Conservation (phyloP, 805 yeast genomes). For the Suhomyces sp. region DNA sequence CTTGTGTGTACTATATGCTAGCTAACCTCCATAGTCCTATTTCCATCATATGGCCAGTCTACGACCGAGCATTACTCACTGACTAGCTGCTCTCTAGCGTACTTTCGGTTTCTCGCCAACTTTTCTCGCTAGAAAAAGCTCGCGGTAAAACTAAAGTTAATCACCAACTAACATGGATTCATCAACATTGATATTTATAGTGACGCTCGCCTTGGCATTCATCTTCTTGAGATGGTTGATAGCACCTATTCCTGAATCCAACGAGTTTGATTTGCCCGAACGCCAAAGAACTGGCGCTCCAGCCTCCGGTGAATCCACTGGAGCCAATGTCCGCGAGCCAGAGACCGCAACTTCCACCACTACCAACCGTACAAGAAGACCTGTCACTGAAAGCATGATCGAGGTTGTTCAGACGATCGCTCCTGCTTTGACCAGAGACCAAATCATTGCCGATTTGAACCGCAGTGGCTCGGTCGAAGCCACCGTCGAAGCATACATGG, state of each 20-base stretch:
- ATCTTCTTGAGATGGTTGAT: slow-evolving; percentile 65
- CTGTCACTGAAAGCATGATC: slow-evolving; percentile 69
- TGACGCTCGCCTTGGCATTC: slow-evolving; percentile 50
- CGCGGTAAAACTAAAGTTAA: no score
- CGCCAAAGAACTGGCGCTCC: neutral
- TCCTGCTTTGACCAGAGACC: slow-evolving; percentile 65
- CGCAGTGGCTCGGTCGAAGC: slow-evolving; percentile 76
- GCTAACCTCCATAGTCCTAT: no score
- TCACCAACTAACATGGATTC: slow-evolving; percentile 40
- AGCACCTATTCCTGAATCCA: slow-evolving; percentile 50
- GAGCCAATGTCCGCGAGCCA: slow-evolving; percentile 3
- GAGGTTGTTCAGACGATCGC: slow-evolving; percentile 82
- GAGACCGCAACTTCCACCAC: slow-evolving; percentile 4
- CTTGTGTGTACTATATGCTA: no score
- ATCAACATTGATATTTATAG: slow-evolving; percentile 51
- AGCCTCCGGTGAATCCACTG: slow-evolving; percentile 7
- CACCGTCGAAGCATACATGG: slow-evolving; percentile 71
- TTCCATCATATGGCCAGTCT: no score
- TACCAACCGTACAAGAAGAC: slow-evolving; percentile 33
- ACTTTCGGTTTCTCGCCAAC: no score
- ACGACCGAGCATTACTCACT: no score
- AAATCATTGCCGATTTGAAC: slow-evolving; percentile 70
- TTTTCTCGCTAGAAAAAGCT: no score
- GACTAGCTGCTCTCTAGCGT: no score
- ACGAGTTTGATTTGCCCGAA: slow-evolving; percentile 11